Base-by-base conservation (phyloP, 768 basidiomycete species). In the Collybiopsis confluens region DNA sequence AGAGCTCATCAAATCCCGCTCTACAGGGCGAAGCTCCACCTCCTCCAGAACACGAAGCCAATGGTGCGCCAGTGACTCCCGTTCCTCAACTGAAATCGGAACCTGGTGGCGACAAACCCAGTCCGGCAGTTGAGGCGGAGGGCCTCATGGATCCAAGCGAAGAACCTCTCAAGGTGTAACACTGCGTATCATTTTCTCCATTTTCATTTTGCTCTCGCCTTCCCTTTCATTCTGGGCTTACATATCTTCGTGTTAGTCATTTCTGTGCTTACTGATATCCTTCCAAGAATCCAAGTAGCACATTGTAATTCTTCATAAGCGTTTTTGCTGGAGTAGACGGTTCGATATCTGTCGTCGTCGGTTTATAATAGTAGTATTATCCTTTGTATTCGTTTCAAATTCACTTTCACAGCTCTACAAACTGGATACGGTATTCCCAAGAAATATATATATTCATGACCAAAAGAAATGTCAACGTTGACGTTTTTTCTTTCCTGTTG, bases 91-190 rank as follows among this genome's bases (percentile, higher is more conserved):
- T 82, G 38, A 65, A 72, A 18, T 70, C 77, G 5, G 64, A 70
- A 35, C 80, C 84, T 11, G 69, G 72, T 47, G 82, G 81, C 26
- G 84, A 86, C 57, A 75, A 70, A 51, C 76, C 77, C 26, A 72
- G 77, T 56, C 72, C 80, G 4, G 78, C 75, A 10, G 70, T 78
- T n/a, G 73, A 76, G 62, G 77, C 70, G 27, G 86, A 89, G 62
- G 85, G 83, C n/a, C 71, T 87, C 35, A 68, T 83, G 66, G 83
- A 88, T 62, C 67, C 71, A 54, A 85, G 80, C 64, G 85, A 88
- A 70, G 79, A 80, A 65, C 82, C 83, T 8, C 53, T 73, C 59
- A 74, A 72, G 61, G 61, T 55, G 52, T 40, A 37, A 35, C 58
- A 41, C 35, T 47, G 45, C 44, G 20, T 16, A 35, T 52, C 21